Percentiles rank a stretch among this genome's conserved stretches.
These are phyloP conservation scores for Dioszegia hungarica DNA, from an alignment of 768 basidiomycete genomes.

Conservation along the genomic window DNA sequence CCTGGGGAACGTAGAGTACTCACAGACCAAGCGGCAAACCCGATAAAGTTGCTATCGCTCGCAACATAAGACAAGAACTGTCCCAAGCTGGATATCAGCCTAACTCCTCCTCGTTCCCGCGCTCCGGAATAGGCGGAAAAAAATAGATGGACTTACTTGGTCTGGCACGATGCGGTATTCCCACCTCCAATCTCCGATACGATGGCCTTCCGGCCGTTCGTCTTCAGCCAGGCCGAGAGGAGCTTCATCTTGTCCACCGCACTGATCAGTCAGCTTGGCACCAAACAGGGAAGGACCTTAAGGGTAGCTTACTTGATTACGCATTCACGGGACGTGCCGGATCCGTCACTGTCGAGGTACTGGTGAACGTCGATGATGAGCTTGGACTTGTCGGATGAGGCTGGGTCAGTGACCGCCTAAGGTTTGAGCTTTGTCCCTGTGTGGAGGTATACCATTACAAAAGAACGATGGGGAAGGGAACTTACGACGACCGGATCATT, in stretches of 20 bases:
- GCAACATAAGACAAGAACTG: conserved; percentile 55
- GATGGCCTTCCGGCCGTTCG: conserved; percentile 57
- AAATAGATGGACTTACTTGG: conserved; percentile 52
- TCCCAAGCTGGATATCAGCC: conserved; percentile 52
- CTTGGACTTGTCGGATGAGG: conserved; percentile 44
- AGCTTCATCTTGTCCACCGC: conserved; percentile 54
- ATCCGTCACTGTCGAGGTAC: conserved; percentile 59
- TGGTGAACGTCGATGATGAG: conserved; percentile 64
- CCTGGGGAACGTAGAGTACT: not conserved
- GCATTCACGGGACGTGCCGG: conserved; percentile 54
- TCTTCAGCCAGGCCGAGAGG: conserved; percentile 53
- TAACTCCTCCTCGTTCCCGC: conserved; percentile 49
- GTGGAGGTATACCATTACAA: conserved; percentile 47
- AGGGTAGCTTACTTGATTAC: conserved; percentile 50
- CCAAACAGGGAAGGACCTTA: not conserved
- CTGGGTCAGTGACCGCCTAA: conserved; percentile 51
- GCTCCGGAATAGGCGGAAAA: too few relatives aligned
- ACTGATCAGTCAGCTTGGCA: conserved; percentile 39
- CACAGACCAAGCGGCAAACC: conserved; percentile 58
- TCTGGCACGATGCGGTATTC: conserved; percentile 54
- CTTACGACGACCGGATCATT: conserved; percentile 54
- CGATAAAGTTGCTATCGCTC: conserved; percentile 53
- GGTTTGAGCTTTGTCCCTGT: conserved; percentile 51
- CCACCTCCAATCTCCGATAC: conserved; percentile 63
- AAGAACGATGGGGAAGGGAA: too few relatives aligned